Evolutionary conservation across 768 basidiomycete genomes (phyloP).

Genomic region (Auricularia sp.): DNA sequence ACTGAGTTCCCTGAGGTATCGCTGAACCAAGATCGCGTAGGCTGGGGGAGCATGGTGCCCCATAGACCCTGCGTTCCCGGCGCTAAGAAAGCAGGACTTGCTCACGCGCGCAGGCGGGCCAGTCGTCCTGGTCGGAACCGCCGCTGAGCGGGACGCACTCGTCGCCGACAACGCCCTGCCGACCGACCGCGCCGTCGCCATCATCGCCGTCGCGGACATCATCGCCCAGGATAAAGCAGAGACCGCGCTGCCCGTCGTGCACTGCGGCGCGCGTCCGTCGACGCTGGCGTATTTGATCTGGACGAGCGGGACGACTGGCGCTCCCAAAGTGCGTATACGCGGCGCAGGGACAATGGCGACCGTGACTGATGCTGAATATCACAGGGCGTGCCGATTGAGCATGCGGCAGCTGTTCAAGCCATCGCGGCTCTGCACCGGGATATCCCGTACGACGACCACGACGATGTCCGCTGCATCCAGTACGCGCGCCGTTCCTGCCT

Average conservation of each 20-base stretch:
- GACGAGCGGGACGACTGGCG: slow-evolving; percentile 1
- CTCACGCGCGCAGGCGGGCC: not conserved
- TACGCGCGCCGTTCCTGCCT: not conserved
- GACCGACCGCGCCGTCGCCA: not conserved
- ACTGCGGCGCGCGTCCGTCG: not conserved
- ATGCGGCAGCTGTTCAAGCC: not conserved
- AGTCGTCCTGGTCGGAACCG: not conserved
- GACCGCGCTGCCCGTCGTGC: not conserved
- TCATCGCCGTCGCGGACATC: not conserved
- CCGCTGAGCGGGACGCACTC: not conserved
- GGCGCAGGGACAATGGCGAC: not conserved
- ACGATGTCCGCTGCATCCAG: slow-evolving; percentile 1
- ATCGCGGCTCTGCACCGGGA: not conserved
- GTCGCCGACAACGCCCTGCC: not conserved
- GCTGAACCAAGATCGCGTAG: not conserved
- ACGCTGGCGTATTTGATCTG: not conserved
- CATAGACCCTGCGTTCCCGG: not conserved
- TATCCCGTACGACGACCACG: not conserved
- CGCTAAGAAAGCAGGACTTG: not conserved
- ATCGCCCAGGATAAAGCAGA: not conserved
- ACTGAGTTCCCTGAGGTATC: too few species aligned
- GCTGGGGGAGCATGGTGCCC: not conserved
- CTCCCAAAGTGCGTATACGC: not conserved
- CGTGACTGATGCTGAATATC: not conserved
- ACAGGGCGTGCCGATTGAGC: slow-evolving; percentile 1